phyloP scores from a whole-genome alignment of 2,329 filamentous ascomycete species.

The Venturia carpophila region DNA sequence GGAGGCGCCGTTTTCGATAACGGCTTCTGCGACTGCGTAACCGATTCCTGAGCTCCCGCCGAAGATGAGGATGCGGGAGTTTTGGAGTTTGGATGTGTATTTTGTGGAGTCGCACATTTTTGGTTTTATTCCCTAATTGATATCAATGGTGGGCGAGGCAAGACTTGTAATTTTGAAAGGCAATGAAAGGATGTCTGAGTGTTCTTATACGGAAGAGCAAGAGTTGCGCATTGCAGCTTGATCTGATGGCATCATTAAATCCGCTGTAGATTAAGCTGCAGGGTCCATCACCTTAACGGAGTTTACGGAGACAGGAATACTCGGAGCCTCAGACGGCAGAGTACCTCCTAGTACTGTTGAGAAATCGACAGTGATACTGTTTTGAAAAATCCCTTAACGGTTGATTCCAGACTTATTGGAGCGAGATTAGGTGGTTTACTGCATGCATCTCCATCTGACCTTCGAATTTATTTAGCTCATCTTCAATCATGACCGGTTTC shows the following conservation, averaged over 20 bases:
- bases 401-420: too few relatives aligned
- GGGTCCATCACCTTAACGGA: background rate
- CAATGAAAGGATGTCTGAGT: background rate
- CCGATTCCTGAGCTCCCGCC: slow-evolving; percentile 59
- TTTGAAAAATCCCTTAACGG: too few relatives aligned
- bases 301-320: background rate
- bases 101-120: slow-evolving; percentile 36
- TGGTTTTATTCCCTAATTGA: background rate
- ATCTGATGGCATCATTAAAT: background rate
- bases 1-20: slow-evolving; percentile 43
- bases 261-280: background rate
- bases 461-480: too few relatives aligned
- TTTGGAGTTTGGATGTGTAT: slow-evolving; percentile 42
- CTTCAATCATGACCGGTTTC: too few relatives aligned
- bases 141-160: too few relatives aligned
- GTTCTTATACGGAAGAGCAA: background rate
- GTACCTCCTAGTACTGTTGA: background rate
- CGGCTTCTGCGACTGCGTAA: slow-evolving; percentile 51
- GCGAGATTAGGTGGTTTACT: too few relatives aligned
- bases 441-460: too few relatives aligned
- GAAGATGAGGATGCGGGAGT: slow-evolving; percentile 48
- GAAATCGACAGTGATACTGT: background rate
- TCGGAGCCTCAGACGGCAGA: background rate
- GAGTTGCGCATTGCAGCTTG: background rate
- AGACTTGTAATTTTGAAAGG: background rate